Evolutionary conservation across 768 basidiomycete species (phyloP).

Genomic region (Tricholoma sp.): DNA sequence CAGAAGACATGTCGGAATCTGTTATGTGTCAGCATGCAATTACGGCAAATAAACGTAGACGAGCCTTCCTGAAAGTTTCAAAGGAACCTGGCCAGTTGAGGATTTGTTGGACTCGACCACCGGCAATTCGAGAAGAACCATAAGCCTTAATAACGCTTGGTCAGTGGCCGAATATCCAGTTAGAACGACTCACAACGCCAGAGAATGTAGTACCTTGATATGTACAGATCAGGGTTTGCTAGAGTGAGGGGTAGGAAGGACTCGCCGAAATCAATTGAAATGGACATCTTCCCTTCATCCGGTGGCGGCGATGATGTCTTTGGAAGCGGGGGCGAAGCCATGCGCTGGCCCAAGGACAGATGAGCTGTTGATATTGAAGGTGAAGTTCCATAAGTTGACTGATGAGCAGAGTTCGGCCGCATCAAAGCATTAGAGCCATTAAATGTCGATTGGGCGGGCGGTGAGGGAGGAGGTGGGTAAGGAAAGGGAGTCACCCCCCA

Average conservation of each 20-base stretch:
- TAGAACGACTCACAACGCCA: conserved; percentile 59
- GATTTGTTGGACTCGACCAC: conserved; percentile 79
- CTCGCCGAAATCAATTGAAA: conserved; percentile 80
- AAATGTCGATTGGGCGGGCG: conserved; percentile 16
- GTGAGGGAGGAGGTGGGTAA: conserved; percentile 12
- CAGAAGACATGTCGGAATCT: conserved; percentile 78
- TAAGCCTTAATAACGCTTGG: conserved; percentile 52
- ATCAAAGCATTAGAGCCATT: conserved; percentile 21
- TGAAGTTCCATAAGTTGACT: conserved; percentile 11
- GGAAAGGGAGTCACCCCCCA: conserved; percentile 29
- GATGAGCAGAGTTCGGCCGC: conserved; percentile 28
- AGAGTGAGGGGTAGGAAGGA: conserved; percentile 4
- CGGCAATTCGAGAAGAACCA: conserved; percentile 77
- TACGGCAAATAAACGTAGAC: conserved; percentile 5
- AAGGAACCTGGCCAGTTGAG: conserved; percentile 81
- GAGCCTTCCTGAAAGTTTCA: conserved; percentile 80
- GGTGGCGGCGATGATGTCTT: conserved; percentile 18
- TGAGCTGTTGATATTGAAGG: conserved; percentile 13
- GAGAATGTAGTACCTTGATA: conserved; percentile 78
- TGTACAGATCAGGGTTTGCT: not conserved
- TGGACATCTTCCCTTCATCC: conserved; percentile 76
- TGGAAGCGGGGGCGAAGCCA: conserved; percentile 20
- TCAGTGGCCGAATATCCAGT: not conserved
- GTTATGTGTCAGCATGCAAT: conserved; percentile 5
- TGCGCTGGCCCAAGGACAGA: conserved; percentile 13